A percentile compares a stretch with the other conserved stretches of the same genome.
phyloP scores from a whole-genome alignment of 352 stramenopile genomes.

The Blastocystis sp. region DNA sequence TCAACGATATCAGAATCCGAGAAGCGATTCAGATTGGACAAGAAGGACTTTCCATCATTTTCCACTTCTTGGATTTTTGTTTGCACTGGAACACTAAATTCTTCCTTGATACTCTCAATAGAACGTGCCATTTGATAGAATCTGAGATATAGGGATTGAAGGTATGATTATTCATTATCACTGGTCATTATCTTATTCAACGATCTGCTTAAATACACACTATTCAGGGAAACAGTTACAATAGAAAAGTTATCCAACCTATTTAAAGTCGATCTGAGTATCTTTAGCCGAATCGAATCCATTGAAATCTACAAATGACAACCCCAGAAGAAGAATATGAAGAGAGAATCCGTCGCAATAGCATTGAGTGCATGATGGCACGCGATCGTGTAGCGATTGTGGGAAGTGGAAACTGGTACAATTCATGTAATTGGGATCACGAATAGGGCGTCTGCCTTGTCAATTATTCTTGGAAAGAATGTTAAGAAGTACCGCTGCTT shows the following conservation, averaged over 20 bases:
- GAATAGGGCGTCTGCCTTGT: slow-evolving; percentile 61
- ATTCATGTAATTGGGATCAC: neutral
- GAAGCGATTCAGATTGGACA: neutral
- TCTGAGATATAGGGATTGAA: neutral
- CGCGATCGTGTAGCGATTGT: slow-evolving; percentile 31
- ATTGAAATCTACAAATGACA: too few species aligned
- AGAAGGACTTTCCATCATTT: neutral
- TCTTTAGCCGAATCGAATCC: too few species aligned
- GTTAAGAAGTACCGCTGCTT: slow-evolving; percentile 70
- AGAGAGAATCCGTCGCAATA: too few species aligned
- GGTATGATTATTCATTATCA: neutral
- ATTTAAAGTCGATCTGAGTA: too few species aligned
- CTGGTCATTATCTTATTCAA: too few species aligned
- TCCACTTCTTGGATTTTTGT: neutral
- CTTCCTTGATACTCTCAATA: neutral
- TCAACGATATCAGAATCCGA: slow-evolving; percentile 1
- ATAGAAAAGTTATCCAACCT: too few species aligned
- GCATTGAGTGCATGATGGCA: too few species aligned
- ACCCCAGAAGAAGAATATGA: too few species aligned
- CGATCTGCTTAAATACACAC: too few species aligned
- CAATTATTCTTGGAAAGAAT: slow-evolving; percentile 63
- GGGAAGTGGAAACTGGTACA: slow-evolving; percentile 46
- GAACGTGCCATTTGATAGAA: neutral
- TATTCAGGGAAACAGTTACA: too few species aligned
- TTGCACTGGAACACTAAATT: neutral